Conservation (phyloP, 208 protist species). For the Phytomonas sp. region DNA sequence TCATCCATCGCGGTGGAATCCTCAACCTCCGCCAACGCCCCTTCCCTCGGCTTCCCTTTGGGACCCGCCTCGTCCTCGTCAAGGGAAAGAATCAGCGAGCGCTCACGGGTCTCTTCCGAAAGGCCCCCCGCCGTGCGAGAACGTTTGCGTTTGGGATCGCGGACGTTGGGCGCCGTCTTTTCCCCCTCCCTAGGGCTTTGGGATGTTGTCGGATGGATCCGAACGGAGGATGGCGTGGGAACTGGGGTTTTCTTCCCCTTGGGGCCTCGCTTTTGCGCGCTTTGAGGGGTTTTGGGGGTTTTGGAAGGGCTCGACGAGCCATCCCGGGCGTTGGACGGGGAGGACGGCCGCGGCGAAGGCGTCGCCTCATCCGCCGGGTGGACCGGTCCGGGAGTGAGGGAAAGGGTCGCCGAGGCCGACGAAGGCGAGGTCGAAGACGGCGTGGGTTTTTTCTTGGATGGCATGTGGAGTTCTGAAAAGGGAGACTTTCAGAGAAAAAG, state of each 20-base stretch:
- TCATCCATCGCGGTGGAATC: conserved; percentile 15
- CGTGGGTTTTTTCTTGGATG: not conserved
- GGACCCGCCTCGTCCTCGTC: not conserved
- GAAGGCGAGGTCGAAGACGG: not conserved
- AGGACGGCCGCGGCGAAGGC: not conserved
- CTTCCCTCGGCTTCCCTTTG: not conserved
- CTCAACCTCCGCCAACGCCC: not conserved
- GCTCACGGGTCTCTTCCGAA: not conserved
- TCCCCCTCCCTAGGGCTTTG: not conserved
- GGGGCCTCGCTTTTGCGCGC: not conserved
- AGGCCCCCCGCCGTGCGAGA: not conserved
- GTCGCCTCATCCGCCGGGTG: not conserved
- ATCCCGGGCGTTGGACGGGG: not conserved
- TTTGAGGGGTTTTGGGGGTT: not conserved
- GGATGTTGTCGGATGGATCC: not conserved
- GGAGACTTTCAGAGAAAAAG: not conserved
- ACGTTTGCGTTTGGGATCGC: not conserved
- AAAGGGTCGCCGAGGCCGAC: not conserved
- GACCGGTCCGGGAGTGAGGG: not conserved
- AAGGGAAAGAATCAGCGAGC: conserved; percentile 3
- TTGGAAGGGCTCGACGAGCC: not conserved
- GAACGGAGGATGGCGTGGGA: not conserved
- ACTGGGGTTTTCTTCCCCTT: not conserved
- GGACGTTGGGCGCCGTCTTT: not conserved
- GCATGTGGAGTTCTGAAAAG: not conserved